These are phyloP conservation scores for Cryphonectria nitschkei DNA, from an alignment of 2,329 filamentous ascomycete species.

Conservation along the genomic window DNA sequence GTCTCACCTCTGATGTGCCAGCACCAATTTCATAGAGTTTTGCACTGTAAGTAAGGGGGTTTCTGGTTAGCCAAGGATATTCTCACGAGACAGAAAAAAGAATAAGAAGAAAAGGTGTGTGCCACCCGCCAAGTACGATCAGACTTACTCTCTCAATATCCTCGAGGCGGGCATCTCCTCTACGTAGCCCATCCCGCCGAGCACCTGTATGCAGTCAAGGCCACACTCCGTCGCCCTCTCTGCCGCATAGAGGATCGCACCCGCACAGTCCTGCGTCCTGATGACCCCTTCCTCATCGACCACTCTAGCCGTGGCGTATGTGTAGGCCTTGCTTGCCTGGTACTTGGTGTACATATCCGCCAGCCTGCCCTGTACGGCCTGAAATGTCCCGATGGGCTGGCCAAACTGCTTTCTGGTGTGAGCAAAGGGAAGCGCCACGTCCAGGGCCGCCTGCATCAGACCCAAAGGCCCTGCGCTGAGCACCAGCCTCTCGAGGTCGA, in stretches of 20 bases:
- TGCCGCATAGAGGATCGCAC: conserved; percentile 89
- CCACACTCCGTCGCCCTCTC: conserved; percentile 87
- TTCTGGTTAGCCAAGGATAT: conserved; percentile 37
- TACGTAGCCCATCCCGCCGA: conserved; percentile 94
- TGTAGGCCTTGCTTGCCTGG: conserved; percentile 82
- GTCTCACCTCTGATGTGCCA: conserved; percentile 89
- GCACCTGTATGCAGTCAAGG: conserved; percentile 85
- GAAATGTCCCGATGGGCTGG: conserved; percentile 84
- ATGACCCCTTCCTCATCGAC: conserved; percentile 78
- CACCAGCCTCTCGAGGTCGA: conserved; percentile 92
- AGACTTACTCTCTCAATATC: conserved; percentile 69
- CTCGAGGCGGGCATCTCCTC: conserved; percentile 93
- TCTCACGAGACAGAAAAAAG: neutral
- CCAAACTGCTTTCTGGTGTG: conserved; percentile 91
- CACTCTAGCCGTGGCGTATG: conserved; percentile 76
- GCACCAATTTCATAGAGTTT: conserved; percentile 96
- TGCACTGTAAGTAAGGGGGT: conserved; percentile 48
- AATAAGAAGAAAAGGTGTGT: neutral
- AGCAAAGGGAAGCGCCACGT: conserved; percentile 84
- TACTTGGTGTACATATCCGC: conserved; percentile 98
- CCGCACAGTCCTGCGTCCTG: conserved; percentile 89
- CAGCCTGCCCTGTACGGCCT: conserved; percentile 88
- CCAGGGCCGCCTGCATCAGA: conserved; percentile 90
- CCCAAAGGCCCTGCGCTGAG: conserved; percentile 89
- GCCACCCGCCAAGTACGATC: conserved; percentile 1